A percentile compares a stretch with the other conserved stretches of the same genome.
Evolutionary conservation across 805 yeast genomes (phyloP).

Genomic region (Spencermartinsiella europaea): DNA sequence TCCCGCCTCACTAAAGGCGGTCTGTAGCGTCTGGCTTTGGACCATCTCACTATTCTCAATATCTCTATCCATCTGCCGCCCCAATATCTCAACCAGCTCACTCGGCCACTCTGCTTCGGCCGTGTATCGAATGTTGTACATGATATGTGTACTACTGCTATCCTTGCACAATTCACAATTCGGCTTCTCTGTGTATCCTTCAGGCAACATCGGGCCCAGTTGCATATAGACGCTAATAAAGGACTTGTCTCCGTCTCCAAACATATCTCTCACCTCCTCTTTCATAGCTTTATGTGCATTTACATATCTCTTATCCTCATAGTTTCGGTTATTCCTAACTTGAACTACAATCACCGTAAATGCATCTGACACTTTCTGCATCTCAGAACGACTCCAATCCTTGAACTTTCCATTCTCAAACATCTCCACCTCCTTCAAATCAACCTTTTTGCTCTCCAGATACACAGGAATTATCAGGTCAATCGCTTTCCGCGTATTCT

Average conservation of each 20-base stretch:
- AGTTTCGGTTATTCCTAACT: neutral
- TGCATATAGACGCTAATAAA: neutral
- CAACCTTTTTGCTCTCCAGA: neutral
- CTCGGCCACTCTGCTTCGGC: conserved; percentile 5
- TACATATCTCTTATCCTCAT: neutral
- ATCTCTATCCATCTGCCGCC: conserved; percentile 2
- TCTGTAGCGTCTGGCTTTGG: no score
- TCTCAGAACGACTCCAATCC: neutral
- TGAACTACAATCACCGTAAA: neutral
- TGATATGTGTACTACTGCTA: no score
- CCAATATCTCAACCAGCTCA: neutral
- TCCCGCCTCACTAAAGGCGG: no score
- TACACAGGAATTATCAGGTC: neutral
- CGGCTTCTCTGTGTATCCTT: no score
- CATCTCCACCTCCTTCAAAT: neutral
- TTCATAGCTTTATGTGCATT: neutral
- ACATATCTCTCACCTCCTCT: neutral
- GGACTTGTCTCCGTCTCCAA: neutral
- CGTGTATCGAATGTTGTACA: no score
- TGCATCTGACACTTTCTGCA: neutral
- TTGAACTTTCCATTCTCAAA: neutral
- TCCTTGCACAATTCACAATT: no score
- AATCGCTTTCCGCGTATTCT: neutral
- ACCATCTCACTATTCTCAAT: no score
- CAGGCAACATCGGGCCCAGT: neutral